Evolutionary conservation across 495 filamentous ascomycete genomes (phyloP).

Genomic region (Evernia prunastri): DNA sequence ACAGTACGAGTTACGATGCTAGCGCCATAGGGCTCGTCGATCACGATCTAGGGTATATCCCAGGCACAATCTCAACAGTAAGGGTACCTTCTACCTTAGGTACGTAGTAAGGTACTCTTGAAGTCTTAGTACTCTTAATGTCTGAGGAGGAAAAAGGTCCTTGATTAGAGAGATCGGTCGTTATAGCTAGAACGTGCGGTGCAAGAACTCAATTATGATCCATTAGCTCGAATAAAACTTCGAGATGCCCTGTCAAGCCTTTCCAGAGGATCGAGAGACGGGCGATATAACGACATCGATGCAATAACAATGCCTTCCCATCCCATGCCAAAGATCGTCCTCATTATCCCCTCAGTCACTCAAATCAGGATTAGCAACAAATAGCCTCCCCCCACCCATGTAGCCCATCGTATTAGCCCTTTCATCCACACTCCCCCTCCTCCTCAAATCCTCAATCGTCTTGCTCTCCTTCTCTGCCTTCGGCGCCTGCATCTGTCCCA

Average conservation of each 20-base stretch:
- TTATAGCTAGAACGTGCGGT: neutral
- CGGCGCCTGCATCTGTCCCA: conserved; percentile 48
- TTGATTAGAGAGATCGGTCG: neutral
- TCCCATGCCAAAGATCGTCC: conserved; percentile 1
- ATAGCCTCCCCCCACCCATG: conserved; percentile 72
- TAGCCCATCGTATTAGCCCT: conserved; percentile 61
- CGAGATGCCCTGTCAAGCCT: neutral
- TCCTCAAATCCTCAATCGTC: conserved; percentile 66
- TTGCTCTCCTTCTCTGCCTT: conserved; percentile 50
- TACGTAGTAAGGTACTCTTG: too few relatives aligned
- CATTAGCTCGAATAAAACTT: neutral
- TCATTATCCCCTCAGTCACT: conserved; percentile 46
- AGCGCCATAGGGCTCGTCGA: neutral
- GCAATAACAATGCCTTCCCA: conserved; percentile 10
- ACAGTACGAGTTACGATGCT: neutral
- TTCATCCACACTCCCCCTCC: conserved; percentile 92
- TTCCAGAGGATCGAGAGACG: conserved; percentile 14
- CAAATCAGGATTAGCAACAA: conserved; percentile 89
- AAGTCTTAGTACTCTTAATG: neutral
- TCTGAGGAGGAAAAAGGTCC: neutral
- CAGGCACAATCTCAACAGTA: neutral
- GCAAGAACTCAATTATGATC: neutral
- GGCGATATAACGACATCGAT: conserved; percentile 13
- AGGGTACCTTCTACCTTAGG: too few relatives aligned
- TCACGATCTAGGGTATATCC: too few relatives aligned